phyloP scores from a whole-genome alignment of 2,329 filamentous ascomycete genomes.

The Lasiodiplodia hormozganensis region DNA sequence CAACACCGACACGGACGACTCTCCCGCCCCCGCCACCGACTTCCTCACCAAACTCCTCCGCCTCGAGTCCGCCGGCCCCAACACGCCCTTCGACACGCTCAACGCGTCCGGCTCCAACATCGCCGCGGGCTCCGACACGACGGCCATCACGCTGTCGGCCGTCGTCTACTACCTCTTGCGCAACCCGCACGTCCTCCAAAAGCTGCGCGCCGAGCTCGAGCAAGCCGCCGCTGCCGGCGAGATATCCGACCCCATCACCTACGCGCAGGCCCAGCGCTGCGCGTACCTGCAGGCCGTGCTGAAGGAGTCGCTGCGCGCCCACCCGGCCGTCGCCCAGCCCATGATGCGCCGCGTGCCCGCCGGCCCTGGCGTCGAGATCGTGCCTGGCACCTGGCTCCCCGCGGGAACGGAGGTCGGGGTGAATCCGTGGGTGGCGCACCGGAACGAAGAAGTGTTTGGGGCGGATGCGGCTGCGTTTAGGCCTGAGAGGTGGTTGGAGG shows the following conservation, averaged over 20 bases:
- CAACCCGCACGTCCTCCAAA: constrained; percentile 33
- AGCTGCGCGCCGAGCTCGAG: constrained; percentile 3
- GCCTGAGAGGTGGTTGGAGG: constrained; percentile 31
- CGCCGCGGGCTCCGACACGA: constrained; percentile 34
- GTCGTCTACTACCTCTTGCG: constrained; percentile 43
- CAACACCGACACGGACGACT: constrained; percentile 34
- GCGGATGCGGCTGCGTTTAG: constrained; percentile 22
- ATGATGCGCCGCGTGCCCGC: constrained; percentile 39
- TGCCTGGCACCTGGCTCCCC: constrained; percentile 34
- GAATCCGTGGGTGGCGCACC: constrained; percentile 39
- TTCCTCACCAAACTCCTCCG: constrained; percentile 40
- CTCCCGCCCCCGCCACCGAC: constrained; percentile 39
- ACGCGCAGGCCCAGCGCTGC: constrained; percentile 32
- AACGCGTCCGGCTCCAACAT: constrained; percentile 48
- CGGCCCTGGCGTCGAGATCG: constrained; percentile 33
- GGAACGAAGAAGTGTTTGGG: constrained; percentile 23
- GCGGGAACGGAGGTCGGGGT: constrained; percentile 41
- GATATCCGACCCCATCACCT: constrained; percentile 1
- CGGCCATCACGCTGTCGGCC: constrained; percentile 37
- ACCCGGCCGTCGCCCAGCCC: background rate
- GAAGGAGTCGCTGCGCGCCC: constrained; percentile 47
- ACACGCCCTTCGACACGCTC: constrained; percentile 41
- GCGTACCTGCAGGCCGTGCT: constrained; percentile 45
- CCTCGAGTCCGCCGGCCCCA: constrained; percentile 43
- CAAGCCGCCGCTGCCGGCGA: fast-evolving